Evolutionary conservation across 345 rosid species (phyloP).

Genomic region (Lepidium aucheri): DNA sequence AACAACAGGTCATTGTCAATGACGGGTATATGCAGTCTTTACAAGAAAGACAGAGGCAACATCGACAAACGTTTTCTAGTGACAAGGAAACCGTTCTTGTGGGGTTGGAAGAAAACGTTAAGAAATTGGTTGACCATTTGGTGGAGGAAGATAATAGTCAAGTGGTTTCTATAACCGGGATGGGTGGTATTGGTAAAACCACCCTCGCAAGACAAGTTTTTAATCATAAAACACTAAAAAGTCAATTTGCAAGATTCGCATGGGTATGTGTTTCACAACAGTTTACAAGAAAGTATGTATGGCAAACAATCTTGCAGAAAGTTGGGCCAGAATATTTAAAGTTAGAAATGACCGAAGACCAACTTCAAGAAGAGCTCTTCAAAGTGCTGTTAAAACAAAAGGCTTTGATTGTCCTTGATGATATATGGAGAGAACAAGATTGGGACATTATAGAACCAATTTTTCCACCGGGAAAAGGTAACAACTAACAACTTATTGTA

Average conservation of each 20-base stretch:
- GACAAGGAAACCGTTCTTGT: slow-evolving; percentile 27
- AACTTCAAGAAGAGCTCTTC: slow-evolving; percentile 17
- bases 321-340: slow-evolving; percentile 23
- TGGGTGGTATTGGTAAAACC: slow-evolving; percentile 54
- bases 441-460: slow-evolving; percentile 29
- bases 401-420: slow-evolving; percentile 37
- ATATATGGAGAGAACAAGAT: slow-evolving; percentile 32
- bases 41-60: neutral
- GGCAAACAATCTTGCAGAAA: slow-evolving; percentile 25
- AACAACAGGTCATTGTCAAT: neutral
- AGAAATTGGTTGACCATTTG: slow-evolving; percentile 18
- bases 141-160: neutral
- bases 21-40: neutral
- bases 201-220: slow-evolving; percentile 30
- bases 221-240: slow-evolving; percentile 7
- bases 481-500: too few species aligned
- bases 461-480: slow-evolving; percentile 22
- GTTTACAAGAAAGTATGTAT: slow-evolving; percentile 21
- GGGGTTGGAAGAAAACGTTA: slow-evolving; percentile 35
- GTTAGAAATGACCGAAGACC: slow-evolving; percentile 9
- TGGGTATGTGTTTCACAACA: slow-evolving; percentile 38
- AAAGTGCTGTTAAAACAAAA: neutral
- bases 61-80: slow-evolving; percentile 25
- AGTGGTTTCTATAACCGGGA: slow-evolving; percentile 34
- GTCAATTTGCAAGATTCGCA: slow-evolving; percentile 25